Conservation (phyloP, 192 early-diverging fungal species). For the Coemansia sp. region DNA sequence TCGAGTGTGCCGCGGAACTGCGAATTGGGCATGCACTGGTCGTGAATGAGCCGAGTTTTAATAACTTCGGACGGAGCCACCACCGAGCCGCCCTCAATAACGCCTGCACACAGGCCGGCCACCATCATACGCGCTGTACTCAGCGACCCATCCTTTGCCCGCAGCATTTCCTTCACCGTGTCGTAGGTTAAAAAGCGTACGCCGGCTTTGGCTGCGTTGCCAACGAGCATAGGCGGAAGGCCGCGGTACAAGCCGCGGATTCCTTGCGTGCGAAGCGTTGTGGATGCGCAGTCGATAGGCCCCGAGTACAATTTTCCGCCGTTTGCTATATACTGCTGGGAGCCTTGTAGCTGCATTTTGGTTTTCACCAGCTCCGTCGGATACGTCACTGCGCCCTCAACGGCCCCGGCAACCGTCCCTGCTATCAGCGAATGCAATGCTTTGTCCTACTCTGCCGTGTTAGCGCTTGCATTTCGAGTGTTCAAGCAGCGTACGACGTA, state of each 20-base stretch:
- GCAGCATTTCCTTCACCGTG: constrained; percentile 70
- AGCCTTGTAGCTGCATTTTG: constrained; percentile 85
- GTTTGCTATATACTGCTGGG: constrained; percentile 28
- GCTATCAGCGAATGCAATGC: constrained; percentile 71
- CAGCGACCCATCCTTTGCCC: constrained; percentile 70
- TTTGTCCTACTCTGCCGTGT: constrained; percentile 16
- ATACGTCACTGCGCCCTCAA: constrained; percentile 91
- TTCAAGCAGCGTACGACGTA: background rate
- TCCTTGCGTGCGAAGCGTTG: constrained; percentile 73
- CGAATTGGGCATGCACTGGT: constrained; percentile 71
- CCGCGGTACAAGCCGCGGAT: constrained; percentile 80
- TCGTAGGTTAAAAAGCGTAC: constrained; percentile 93
- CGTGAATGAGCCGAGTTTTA: constrained; percentile 95
- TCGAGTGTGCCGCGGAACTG: constrained; percentile 79
- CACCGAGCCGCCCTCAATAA: constrained; percentile 82
- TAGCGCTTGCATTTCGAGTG: too few relatives aligned
- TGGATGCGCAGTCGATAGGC: constrained; percentile 74
- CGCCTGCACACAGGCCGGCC: constrained; percentile 84
- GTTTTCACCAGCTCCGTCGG: constrained; percentile 97
- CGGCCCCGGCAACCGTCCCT: constrained; percentile 83
- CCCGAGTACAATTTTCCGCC: constrained; percentile 64
- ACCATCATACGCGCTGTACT: constrained; percentile 65
- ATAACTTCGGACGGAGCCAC: constrained; percentile 95
- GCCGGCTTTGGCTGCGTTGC: constrained; percentile 88
- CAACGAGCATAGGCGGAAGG: constrained; percentile 85